Conservation (phyloP, 2,329 filamentous ascomycete species). For the Fusarium sp. region DNA sequence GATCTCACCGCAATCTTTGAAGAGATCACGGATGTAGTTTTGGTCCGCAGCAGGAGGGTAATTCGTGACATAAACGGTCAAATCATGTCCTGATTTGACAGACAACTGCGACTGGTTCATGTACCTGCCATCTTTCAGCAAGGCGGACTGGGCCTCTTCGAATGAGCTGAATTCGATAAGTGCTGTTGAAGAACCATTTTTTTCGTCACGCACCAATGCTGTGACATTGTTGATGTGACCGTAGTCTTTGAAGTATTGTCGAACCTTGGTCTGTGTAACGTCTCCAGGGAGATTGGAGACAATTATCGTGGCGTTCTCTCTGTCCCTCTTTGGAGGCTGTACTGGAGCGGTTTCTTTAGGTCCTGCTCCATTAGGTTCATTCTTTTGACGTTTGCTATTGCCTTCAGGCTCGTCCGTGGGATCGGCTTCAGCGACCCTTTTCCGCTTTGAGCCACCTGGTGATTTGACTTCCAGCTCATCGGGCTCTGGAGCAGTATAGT, state of each 20-base stretch:
- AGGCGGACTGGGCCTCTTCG: constrained; percentile 83
- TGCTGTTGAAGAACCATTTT: constrained; percentile 72
- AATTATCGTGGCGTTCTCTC: constrained; percentile 88
- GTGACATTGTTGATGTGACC: constrained; percentile 84
- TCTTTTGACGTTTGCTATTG: constrained; percentile 74
- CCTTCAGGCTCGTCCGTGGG: constrained; percentile 56
- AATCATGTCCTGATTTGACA: constrained; percentile 78
- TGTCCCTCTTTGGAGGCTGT: constrained; percentile 75
- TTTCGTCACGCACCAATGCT: constrained; percentile 68
- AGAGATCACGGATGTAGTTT: constrained; percentile 73
- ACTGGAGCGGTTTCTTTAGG: constrained; percentile 11
- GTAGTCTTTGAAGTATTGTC: constrained; percentile 92
- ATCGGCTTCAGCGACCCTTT: constrained; percentile 71
- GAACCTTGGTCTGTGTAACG: constrained; percentile 76
- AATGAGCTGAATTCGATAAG: constrained; percentile 85
- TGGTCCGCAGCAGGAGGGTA: constrained; percentile 84
- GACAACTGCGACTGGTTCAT: constrained; percentile 78
- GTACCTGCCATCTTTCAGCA: constrained; percentile 83
- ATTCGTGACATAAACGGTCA: constrained; percentile 91
- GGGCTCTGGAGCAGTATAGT: constrained; percentile 49
- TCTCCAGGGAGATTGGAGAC: constrained; percentile 80
- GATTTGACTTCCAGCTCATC: constrained; percentile 46
- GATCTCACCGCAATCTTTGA: constrained; percentile 81
- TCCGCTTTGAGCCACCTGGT: constrained; percentile 71
- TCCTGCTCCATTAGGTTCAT: constrained; percentile 51